phyloP scores from a whole-genome alignment of 148 eudicot species.

The Fagopyrum esculentum region DNA sequence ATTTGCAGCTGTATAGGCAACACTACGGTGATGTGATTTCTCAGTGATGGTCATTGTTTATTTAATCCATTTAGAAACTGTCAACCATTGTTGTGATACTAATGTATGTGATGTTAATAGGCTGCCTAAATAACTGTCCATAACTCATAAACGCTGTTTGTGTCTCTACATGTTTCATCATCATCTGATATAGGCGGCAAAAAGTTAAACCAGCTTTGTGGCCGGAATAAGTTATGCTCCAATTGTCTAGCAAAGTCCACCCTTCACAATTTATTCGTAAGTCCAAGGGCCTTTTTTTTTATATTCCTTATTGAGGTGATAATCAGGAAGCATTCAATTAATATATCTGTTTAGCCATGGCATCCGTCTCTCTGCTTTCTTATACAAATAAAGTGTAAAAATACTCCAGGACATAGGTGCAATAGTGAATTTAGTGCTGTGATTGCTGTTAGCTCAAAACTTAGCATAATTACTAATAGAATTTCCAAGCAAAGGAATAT shows the following conservation, averaged over 20 bases:
- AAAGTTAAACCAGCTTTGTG: conserved; percentile 29
- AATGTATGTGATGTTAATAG: conserved; percentile 3
- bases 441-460: not conserved
- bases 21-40: not conserved
- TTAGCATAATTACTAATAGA: not conserved
- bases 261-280: conserved; percentile 34
- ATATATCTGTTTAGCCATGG: not conserved
- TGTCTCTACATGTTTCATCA: not conserved
- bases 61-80: conserved; percentile 4
- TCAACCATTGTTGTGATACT: not conserved
- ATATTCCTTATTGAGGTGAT: not conserved
- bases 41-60: not conserved
- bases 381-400: not conserved
- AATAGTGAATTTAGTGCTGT: not conserved
- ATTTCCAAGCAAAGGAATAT: not conserved
- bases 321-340: not conserved
- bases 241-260: conserved; percentile 33
- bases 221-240: conserved; percentile 39
- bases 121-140: not conserved
- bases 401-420: not conserved
- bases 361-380: not conserved
- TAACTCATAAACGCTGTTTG: not conserved
- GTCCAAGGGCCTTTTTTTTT: conserved; percentile 10
- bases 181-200: conserved; percentile 30
- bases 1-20: not conserved